These are phyloP conservation scores for Rosa rugosa DNA, from an alignment of 306 rosid genomes.

Conservation along the genomic window DNA sequence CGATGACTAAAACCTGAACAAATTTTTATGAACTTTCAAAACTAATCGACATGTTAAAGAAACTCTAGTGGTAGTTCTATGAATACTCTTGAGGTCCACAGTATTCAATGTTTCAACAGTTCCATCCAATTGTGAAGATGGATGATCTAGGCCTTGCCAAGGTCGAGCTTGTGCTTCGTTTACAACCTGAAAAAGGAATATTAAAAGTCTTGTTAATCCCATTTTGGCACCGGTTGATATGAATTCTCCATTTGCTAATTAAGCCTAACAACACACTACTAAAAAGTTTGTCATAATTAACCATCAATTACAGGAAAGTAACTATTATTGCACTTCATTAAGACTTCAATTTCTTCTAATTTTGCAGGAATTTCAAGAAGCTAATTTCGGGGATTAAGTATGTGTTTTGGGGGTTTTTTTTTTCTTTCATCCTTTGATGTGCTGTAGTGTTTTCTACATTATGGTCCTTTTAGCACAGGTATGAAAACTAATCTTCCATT, in stretches of 20 bases:
- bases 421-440: background rate
- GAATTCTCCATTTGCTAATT: background rate
- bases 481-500: background rate
- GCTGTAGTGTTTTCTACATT: background rate
- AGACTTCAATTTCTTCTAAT: background rate
- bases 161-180: slow-evolving; percentile 57
- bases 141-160: slow-evolving; percentile 24
- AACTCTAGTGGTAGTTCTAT: slow-evolving; percentile 54
- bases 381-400: background rate
- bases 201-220: background rate
- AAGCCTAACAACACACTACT: background rate
- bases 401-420: background rate
- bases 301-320: background rate
- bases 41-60: slow-evolving; percentile 82
- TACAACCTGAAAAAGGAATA: slow-evolving; percentile 50
- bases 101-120: slow-evolving; percentile 22
- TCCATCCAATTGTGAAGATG: slow-evolving; percentile 29
- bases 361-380: background rate
- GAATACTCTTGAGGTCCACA: slow-evolving; percentile 38
- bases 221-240: background rate
- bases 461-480: background rate
- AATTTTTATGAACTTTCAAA: slow-evolving; percentile 70
- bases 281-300: background rate
- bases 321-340: background rate
- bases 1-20: slow-evolving; percentile 51